Conservation (phyloP, 345 rosid species). For the Citrus cavaleriei region DNA sequence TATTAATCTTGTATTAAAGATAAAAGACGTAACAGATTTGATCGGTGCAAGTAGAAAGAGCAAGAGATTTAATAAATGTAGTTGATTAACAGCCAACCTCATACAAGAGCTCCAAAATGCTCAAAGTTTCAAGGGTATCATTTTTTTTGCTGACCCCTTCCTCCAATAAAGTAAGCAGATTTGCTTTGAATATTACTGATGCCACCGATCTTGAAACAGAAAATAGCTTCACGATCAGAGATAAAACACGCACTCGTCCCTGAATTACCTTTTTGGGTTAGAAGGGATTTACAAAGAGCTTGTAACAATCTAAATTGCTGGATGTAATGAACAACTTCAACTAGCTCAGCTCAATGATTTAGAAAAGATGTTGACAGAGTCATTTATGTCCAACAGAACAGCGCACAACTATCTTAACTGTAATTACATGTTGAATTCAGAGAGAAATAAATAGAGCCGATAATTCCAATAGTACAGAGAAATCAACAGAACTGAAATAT, state of each 20-base stretch:
- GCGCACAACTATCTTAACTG: not conserved
- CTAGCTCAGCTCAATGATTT: not conserved
- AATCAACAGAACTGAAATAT: not conserved
- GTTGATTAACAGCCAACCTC: conserved; percentile 53
- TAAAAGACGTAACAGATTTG: not conserved
- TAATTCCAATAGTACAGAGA: not conserved
- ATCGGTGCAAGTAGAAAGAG: not conserved
- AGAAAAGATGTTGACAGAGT: not conserved
- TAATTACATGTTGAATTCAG: not conserved
- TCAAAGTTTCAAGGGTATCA: conserved; percentile 65
- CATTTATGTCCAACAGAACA: not conserved
- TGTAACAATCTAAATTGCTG: not conserved
- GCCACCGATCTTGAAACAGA: conserved; percentile 71
- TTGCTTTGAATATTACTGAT: conserved; percentile 50
- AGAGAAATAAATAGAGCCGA: not conserved
- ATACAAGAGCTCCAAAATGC: conserved; percentile 73
- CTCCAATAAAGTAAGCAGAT: conserved; percentile 72
- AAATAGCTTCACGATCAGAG: conserved; percentile 88
- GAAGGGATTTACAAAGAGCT: not conserved
- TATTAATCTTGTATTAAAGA: not conserved
- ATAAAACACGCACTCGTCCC: conserved; percentile 76
- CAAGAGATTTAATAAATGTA: not conserved
- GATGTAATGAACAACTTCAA: not conserved
- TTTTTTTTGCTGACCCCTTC: conserved; percentile 55
- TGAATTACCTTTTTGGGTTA: conserved; percentile 33